phyloP scores from a whole-genome alignment of 1,139 yeast species.

The Blastobotrys capitulatus region DNA sequence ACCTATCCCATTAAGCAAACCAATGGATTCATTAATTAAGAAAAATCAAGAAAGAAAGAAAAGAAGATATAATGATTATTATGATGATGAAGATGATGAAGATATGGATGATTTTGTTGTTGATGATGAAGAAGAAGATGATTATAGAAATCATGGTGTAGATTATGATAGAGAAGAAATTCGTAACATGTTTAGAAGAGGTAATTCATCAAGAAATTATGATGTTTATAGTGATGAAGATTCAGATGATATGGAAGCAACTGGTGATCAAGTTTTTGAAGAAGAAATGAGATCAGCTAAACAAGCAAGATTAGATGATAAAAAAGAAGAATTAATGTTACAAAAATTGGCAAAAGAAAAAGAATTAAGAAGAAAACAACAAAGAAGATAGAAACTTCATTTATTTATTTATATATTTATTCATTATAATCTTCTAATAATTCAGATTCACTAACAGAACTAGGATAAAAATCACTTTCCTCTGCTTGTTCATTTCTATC shows the following conservation, averaged over 20 bases:
- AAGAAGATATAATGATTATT: constrained; percentile 17
- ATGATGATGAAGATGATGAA: constrained; percentile 31
- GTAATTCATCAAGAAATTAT: constrained; percentile 36
- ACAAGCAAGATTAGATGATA: constrained; percentile 61
- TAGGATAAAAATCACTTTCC: constrained; percentile 25
- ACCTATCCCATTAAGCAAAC: constrained; percentile 16
- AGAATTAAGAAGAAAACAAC: constrained; percentile 22
- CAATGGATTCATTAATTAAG: constrained; percentile 17
- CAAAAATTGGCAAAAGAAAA: constrained; percentile 44
- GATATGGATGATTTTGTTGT: constrained; percentile 35
- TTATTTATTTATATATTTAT: background rate
- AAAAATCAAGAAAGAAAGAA: constrained; percentile 4
- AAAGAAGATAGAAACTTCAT: background rate
- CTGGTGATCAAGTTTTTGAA: constrained; percentile 77
- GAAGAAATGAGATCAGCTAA: constrained; percentile 68
- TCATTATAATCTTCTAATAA: constrained; percentile 17
- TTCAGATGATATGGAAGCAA: constrained; percentile 87
- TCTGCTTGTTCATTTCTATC: constrained; percentile 4
- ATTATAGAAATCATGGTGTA: too few species aligned
- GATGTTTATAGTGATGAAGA: constrained; percentile 50
- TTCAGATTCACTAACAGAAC: constrained; percentile 29
- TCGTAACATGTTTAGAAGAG: constrained; percentile 77
- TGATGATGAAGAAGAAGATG: constrained; percentile 32
- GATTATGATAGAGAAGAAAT: constrained; percentile 90
- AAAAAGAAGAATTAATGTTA: constrained; percentile 54